phyloP scores from a whole-genome alignment of 2,329 filamentous ascomycete species.

The Gnomoniopsis smithogilvyi region DNA sequence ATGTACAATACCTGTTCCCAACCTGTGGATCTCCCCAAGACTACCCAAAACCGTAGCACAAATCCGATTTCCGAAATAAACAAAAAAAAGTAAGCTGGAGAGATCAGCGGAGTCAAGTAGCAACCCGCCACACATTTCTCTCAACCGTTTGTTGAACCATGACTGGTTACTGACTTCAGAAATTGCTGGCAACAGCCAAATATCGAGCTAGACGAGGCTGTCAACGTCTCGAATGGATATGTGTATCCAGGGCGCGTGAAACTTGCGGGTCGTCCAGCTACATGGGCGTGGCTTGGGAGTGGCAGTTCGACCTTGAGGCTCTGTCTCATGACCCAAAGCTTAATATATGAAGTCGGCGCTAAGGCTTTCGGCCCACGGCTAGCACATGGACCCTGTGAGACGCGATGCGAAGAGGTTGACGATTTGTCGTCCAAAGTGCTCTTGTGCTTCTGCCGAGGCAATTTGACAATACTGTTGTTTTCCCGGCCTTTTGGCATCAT shows the following conservation, averaged over 20 bases:
- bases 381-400: neutral
- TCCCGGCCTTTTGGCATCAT: neutral
- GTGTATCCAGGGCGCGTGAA: neutral
- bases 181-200: neutral
- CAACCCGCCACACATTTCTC: no score
- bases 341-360: slow-evolving; percentile 5
- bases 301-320: slow-evolving; percentile 16
- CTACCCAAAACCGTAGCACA: no score
- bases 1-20: no score
- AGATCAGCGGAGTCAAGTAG: no score
- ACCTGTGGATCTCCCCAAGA: no score
- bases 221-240: neutral
- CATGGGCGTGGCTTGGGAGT: neutral
- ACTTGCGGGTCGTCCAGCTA: neutral
- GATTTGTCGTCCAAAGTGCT: no score
- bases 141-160: no score
- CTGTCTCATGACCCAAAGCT: slow-evolving; percentile 11
- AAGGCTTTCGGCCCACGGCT: slow-evolving; percentile 3
- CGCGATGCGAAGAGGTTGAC: neutral
- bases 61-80: no score
- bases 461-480: neutral
- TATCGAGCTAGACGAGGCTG: neutral
- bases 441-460: no score
- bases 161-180: no score
- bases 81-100: no score